These are phyloP conservation scores for Aspergillus coremiiformis DNA, from an alignment of 495 filamentous ascomycete genomes.

Conservation along the genomic window DNA sequence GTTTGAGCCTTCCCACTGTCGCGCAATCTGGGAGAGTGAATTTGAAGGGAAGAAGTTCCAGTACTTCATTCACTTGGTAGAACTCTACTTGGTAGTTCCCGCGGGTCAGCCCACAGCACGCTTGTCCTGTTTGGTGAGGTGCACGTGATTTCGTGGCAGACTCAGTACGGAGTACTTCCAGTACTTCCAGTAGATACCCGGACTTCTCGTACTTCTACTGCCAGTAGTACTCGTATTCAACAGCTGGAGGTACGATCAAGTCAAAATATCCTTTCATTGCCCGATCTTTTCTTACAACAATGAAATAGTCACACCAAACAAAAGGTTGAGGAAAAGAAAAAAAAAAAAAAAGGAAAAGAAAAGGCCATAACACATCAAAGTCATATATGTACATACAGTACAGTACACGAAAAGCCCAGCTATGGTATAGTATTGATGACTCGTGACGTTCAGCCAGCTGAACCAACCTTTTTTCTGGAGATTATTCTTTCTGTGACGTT, in stretches of 20 bases:
- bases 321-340: neutral
- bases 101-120: too few relatives aligned
- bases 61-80: too few relatives aligned
- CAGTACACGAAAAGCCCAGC: conserved; percentile 7
- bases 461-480: neutral
- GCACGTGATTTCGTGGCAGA: too few relatives aligned
- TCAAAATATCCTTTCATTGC: neutral
- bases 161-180: too few relatives aligned
- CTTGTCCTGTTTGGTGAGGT: neutral
- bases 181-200: too few relatives aligned
- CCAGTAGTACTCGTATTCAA: neutral
- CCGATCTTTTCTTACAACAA: too few relatives aligned
- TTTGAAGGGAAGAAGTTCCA: neutral
- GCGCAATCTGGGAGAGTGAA: neutral
- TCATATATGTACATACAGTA: conserved; percentile 17
- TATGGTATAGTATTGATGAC: conserved; percentile 10
- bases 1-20: conserved; percentile 1
- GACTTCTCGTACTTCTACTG: neutral
- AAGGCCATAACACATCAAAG: conserved; percentile 2
- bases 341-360: neutral
- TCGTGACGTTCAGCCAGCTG: conserved; percentile 10
- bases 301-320: too few relatives aligned
- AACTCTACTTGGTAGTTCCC: neutral
- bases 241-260: too few relatives aligned
- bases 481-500: neutral